phyloP scores from a whole-genome alignment of 352 stramenopile genomes.

The Globisporangium cylindrosporum region DNA sequence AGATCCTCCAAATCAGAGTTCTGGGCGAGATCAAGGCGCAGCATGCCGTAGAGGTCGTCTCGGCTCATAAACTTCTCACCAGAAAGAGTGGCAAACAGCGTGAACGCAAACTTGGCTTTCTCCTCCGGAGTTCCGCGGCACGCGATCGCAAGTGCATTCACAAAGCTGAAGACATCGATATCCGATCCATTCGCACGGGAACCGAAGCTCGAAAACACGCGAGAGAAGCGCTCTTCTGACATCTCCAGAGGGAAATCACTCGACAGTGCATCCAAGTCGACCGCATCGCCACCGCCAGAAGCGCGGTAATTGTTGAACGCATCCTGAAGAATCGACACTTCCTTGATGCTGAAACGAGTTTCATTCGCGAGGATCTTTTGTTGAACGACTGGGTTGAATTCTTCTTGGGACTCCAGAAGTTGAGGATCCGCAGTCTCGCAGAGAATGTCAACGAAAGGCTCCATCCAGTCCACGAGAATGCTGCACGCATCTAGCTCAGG shows the following conservation, averaged over 20 bases:
- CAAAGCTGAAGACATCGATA: conserved; percentile 87
- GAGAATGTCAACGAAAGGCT: conserved; percentile 79
- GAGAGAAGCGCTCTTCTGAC: conserved; percentile 73
- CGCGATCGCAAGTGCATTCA: conserved; percentile 73
- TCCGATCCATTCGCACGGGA: conserved; percentile 72
- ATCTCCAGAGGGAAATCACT: conserved; percentile 85
- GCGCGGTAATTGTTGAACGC: conserved; percentile 83
- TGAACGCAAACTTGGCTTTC: conserved; percentile 80
- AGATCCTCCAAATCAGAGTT: conserved; percentile 67
- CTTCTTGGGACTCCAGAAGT: conserved; percentile 82
- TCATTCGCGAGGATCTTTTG: conserved; percentile 86
- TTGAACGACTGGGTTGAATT: conserved; percentile 87
- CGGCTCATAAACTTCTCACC: conserved; percentile 59
- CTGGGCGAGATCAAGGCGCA: conserved; percentile 77
- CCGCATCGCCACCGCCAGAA: conserved; percentile 56
- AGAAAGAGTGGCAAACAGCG: conserved; percentile 60
- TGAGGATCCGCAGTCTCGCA: conserved; percentile 78
- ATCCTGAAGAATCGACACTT: conserved; percentile 78
- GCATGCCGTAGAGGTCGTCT: conserved; percentile 82
- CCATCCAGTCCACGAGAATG: conserved; percentile 82
- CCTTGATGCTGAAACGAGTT: conserved; percentile 75
- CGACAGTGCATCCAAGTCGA: conserved; percentile 76
- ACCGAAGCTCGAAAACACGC: conserved; percentile 79
- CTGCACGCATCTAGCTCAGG: conserved; percentile 45
- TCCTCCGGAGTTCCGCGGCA: conserved; percentile 69